phyloP scores from a whole-genome alignment of 345 rosid species.

The Arabidopsis suecica region DNA sequence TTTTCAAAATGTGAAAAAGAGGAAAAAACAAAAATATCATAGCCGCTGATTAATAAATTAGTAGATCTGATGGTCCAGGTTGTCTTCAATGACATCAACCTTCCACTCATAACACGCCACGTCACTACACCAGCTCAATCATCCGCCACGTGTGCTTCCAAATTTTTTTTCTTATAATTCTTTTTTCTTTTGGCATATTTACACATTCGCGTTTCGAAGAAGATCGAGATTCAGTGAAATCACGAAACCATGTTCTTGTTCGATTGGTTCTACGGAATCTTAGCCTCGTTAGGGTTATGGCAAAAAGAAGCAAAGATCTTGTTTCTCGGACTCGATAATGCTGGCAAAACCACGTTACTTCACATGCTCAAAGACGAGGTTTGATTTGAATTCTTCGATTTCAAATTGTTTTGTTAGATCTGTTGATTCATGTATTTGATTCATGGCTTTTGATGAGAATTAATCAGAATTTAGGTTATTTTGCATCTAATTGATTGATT shows the following conservation, averaged over 20 bases:
- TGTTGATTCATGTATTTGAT: background rate
- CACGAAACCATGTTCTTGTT: conserved; percentile 60
- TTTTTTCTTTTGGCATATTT: too few relatives aligned
- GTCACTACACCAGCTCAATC: conserved; percentile 39
- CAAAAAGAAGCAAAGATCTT: conserved; percentile 87
- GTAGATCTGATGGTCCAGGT: conserved; percentile 36
- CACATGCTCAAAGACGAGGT: conserved; percentile 92
- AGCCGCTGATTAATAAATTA: conserved; percentile 14
- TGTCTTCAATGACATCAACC: conserved; percentile 1
- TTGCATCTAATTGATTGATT: background rate
- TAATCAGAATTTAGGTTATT: background rate
- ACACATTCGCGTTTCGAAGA: background rate
- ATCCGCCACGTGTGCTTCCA: conserved; percentile 16
- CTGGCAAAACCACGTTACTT: conserved; percentile 84
- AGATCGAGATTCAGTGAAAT: conserved; percentile 1
- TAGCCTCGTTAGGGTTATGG: conserved; percentile 78
- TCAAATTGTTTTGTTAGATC: background rate
- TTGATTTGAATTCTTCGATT: background rate
- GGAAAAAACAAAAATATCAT: background rate
- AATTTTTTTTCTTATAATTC: background rate
- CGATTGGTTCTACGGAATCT: conserved; percentile 82
- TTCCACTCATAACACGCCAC: conserved; percentile 36
- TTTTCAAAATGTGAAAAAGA: too few relatives aligned
- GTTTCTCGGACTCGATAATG: conserved; percentile 84
- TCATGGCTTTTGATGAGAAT: background rate